A percentile compares a stretch with the other conserved stretches of the same genome.
Evolutionary conservation across 2,329 filamentous ascomycete genomes (phyloP).

Genomic region (Nakataea oryzae): DNA sequence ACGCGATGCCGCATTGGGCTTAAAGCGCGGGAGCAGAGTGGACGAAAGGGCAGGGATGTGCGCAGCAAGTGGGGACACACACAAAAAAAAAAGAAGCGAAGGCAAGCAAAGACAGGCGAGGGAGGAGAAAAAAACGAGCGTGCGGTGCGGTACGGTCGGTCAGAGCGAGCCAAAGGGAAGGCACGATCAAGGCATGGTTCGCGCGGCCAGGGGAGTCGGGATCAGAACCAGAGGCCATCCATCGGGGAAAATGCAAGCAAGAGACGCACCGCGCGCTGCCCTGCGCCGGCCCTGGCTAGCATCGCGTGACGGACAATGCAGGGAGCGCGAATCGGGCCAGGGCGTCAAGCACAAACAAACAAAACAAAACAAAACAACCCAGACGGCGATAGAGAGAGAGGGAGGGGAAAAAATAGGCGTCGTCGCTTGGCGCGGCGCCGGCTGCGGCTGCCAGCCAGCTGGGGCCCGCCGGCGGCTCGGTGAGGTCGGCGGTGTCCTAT

Average conservation of each 20-base stretch:
- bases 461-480: too few relatives aligned
- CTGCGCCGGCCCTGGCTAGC: background rate
- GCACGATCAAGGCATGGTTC: background rate
- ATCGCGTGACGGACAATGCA: conserved; percentile 7
- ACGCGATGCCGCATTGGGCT: background rate
- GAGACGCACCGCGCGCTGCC: background rate
- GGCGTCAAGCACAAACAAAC: background rate
- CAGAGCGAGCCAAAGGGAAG: background rate
- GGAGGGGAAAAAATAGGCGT: background rate
- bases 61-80: background rate
- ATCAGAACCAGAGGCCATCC: background rate
- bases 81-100: background rate
- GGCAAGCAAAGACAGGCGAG: background rate
- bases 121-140: too few relatives aligned
- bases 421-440: background rate
- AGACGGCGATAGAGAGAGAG: background rate
- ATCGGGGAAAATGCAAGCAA: background rate
- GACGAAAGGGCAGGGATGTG: background rate
- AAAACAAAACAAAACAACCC: background rate
- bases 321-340: conserved; percentile 2
- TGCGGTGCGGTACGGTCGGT: too few relatives aligned
- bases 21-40: background rate
- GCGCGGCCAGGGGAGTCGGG: background rate
- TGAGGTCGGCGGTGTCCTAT: too few relatives aligned
- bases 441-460: background rate